Evolutionary conservation across 2,329 filamentous ascomycete genomes (phyloP).

Genomic region (Curvularia eragrostidis): DNA sequence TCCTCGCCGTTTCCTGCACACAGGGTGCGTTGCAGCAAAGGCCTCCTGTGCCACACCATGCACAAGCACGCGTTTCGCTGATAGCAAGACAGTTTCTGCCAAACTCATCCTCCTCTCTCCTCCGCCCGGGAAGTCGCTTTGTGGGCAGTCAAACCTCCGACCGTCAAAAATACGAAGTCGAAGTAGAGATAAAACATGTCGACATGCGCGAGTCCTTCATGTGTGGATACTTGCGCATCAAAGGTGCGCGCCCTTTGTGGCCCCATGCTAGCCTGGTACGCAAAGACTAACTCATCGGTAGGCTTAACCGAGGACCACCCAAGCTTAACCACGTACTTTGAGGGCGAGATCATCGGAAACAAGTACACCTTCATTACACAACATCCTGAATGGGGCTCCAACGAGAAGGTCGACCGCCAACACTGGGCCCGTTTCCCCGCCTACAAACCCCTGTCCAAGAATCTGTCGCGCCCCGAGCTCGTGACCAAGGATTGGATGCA

Average conservation of each 20-base stretch:
- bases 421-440: slow-evolving; percentile 93
- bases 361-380: slow-evolving; percentile 94
- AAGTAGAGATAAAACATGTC: slow-evolving; percentile 96
- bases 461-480: slow-evolving; percentile 64
- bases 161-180: slow-evolving; percentile 89
- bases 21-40: slow-evolving; percentile 39
- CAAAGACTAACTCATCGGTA: slow-evolving; percentile 50
- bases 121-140: slow-evolving; percentile 88
- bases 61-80: slow-evolving; percentile 20
- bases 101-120: slow-evolving; percentile 81
- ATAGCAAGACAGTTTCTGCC: slow-evolving; percentile 67
- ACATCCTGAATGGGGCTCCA: slow-evolving; percentile 90
- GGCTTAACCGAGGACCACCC: slow-evolving; percentile 94
- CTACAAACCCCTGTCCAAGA: slow-evolving; percentile 77
- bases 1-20: slow-evolving; percentile 44
- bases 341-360: slow-evolving; percentile 94
- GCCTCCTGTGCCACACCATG: not conserved
- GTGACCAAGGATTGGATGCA: slow-evolving; percentile 74
- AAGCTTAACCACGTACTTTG: slow-evolving; percentile 97
- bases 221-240: slow-evolving; percentile 92
- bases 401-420: slow-evolving; percentile 85
- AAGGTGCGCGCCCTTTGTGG: slow-evolving; percentile 66
- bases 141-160: slow-evolving; percentile 92
- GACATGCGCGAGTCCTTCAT: slow-evolving; percentile 93
- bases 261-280: not conserved